Evolutionary conservation across 768 basidiomycete genomes (phyloP).

Genomic region (Rhizopogon vesiculosus): DNA sequence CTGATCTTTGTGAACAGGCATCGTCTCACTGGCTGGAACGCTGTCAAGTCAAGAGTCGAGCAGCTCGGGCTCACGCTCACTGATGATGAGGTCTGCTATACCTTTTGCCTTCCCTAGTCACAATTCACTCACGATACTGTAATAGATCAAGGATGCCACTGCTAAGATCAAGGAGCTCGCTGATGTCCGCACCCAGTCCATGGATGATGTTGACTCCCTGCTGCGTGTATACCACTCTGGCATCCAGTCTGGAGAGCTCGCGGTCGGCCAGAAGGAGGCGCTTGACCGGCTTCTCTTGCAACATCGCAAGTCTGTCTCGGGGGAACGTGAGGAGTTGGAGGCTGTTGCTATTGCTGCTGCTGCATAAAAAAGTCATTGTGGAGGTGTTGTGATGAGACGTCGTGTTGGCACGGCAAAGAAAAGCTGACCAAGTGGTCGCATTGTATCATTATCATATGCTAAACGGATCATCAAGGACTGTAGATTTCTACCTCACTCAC

Average conservation of each 20-base stretch:
- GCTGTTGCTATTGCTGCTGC: conserved; percentile 5
- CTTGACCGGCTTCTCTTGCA: conserved; percentile 81
- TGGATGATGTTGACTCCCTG: conserved; percentile 98
- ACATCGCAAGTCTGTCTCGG: conserved; percentile 46
- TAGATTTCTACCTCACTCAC: not conserved
- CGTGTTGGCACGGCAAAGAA: not conserved
- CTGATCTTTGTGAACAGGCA: conserved; percentile 44
- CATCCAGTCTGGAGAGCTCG: conserved; percentile 87
- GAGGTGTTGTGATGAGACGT: not conserved
- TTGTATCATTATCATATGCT: not conserved
- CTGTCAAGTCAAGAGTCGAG: conserved; percentile 98
- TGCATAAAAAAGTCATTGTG: not conserved
- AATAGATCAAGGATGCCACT: conserved; percentile 93
- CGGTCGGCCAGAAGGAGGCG: conserved; percentile 89
- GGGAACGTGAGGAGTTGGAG: conserved; percentile 3
- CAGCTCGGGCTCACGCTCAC: conserved; percentile 87
- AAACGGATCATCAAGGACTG: not conserved
- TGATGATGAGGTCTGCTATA: conserved; percentile 69
- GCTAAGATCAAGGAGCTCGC: conserved; percentile 99
- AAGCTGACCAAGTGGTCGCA: not conserved
- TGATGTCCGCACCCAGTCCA: conserved; percentile 95
- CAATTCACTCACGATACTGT: conserved; percentile 1
- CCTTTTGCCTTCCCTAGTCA: not conserved
- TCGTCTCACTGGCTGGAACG: conserved; percentile 98
- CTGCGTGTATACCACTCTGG: conserved; percentile 94